Evolutionary conservation across 768 basidiomycete species (phyloP).

Genomic region (Cytidiella melzeri): DNA sequence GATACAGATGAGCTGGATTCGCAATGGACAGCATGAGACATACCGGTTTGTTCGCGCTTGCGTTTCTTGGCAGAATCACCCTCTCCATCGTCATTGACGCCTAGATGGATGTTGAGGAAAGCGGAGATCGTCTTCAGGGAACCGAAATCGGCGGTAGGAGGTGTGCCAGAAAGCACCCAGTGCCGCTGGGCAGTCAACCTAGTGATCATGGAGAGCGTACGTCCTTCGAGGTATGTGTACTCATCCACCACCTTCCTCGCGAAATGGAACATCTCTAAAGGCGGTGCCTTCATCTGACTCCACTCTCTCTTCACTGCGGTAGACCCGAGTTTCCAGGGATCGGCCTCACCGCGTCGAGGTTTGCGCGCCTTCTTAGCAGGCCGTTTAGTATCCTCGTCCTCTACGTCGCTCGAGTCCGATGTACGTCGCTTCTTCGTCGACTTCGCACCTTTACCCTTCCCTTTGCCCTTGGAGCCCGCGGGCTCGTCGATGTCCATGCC

Average conservation of each 20-base stretch:
- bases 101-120: constrained; percentile 86
- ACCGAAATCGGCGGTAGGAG: constrained; percentile 86
- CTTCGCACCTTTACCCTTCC: constrained; percentile 24
- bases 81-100: constrained; percentile 84
- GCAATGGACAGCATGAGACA: constrained; percentile 12
- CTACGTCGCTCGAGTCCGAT: constrained; percentile 14
- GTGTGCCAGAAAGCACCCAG: constrained; percentile 97
- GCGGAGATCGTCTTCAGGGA: constrained; percentile 88
- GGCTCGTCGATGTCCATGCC: constrained; percentile 48
- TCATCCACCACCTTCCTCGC: constrained; percentile 88
- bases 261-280: constrained; percentile 91
- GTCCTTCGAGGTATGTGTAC: constrained; percentile 86
- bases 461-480: constrained; percentile 19
- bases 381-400: constrained; percentile 26
- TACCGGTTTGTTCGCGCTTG: constrained; percentile 78
- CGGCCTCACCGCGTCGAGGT: constrained; percentile 55
- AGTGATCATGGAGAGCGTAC: constrained; percentile 73
- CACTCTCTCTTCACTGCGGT: constrained; percentile 63
- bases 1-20: constrained; percentile 11
- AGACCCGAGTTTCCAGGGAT: constrained; percentile 74
- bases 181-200: constrained; percentile 69
- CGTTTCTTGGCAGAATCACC: constrained; percentile 74
- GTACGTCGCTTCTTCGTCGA: constrained; percentile 42
- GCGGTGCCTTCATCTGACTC: constrained; percentile 74
- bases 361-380: constrained; percentile 55